Base-by-base conservation (phyloP, 2,329 filamentous ascomycete genomes). In the Phialophora expanda region DNA sequence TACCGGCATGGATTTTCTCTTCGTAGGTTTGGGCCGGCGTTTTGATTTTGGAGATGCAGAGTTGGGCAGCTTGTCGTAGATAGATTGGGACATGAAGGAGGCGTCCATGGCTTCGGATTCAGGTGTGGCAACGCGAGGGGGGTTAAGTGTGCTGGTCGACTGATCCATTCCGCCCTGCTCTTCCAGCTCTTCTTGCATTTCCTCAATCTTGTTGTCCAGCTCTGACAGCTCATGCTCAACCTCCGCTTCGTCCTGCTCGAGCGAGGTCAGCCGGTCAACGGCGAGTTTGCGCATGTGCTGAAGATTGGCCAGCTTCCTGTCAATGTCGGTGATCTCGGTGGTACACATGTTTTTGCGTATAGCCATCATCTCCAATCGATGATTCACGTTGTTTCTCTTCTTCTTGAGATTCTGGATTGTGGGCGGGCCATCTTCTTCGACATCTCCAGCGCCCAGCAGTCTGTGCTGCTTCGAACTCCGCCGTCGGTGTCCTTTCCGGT, bases 281-380 rank as follows among this genome's bases (percentile, higher is more conserved):
- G 98, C 90, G 67, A 97, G 96, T 75, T 89, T 90, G 71, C 95
- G 89, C 92, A 98, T 97, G 68, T 88, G 92, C 72, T 92, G 90
- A 62, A 99, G 82, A 77, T 98, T 98, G 67, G 92, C 87, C 69
- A 99, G 94, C 79, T 98, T 99, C 80, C 90, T 93, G 79, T 99
- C 95, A 67, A 99, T 97, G 75, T 99, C 95, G 66, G 89, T 88
- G 66, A 99, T 98, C 78, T 99, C 95, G 69, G 92, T 91, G 74
- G 92, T 95, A 72, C 93, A 94, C 94, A 99, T 97, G 75, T 95
- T 97, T 79, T 99, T 99, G 66, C 95, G 87, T 68, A 98, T 88
- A 3, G 90, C 86, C 81, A 98, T 88, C 87, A 97, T 91, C 75
- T 98, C 93, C 72, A 99, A 83, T 71, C 92, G 87, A 77, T 96